phyloP scores from a whole-genome alignment of 495 filamentous ascomycete species.

The Neurospora sp. region DNA sequence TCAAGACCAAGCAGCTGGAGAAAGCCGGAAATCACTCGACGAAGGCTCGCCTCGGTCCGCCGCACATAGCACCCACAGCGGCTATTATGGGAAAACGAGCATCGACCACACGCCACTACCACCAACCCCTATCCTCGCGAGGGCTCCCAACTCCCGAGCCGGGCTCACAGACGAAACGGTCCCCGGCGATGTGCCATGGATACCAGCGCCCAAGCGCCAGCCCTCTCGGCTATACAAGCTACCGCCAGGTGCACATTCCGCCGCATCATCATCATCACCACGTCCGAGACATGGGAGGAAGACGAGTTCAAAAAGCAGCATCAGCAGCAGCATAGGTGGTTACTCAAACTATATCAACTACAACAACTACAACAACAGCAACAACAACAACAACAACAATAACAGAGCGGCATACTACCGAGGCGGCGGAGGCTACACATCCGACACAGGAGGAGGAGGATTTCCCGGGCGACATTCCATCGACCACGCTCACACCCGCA shows the following conservation, averaged over 20 bases:
- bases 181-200: slow-evolving; percentile 37
- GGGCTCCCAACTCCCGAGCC: slow-evolving; percentile 36
- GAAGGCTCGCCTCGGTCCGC: slow-evolving; percentile 25
- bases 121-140: slow-evolving; percentile 33
- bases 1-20: not conserved
- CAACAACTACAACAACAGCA: slow-evolving; percentile 2
- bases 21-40: slow-evolving; percentile 24
- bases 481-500: slow-evolving; percentile 4
- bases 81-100: slow-evolving; percentile 19
- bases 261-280: slow-evolving; percentile 11
- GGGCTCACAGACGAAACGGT: slow-evolving; percentile 40
- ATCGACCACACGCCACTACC: slow-evolving; percentile 29
- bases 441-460: slow-evolving; percentile 4
- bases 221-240: slow-evolving; percentile 35
- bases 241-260: slow-evolving; percentile 11
- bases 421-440: not conserved
- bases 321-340: slow-evolving; percentile 30
- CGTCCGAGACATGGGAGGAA: slow-evolving; percentile 21
- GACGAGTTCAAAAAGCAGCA: slow-evolving; percentile 33
- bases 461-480: slow-evolving; percentile 18
- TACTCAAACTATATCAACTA: slow-evolving; percentile 9
- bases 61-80: slow-evolving; percentile 2
- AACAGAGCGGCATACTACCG: not conserved
- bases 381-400: slow-evolving; percentile 3
- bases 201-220: slow-evolving; percentile 27